Evolutionary conservation across 441 rosid genomes (phyloP).

Genomic region (Metrosideros polymorpha): DNA sequence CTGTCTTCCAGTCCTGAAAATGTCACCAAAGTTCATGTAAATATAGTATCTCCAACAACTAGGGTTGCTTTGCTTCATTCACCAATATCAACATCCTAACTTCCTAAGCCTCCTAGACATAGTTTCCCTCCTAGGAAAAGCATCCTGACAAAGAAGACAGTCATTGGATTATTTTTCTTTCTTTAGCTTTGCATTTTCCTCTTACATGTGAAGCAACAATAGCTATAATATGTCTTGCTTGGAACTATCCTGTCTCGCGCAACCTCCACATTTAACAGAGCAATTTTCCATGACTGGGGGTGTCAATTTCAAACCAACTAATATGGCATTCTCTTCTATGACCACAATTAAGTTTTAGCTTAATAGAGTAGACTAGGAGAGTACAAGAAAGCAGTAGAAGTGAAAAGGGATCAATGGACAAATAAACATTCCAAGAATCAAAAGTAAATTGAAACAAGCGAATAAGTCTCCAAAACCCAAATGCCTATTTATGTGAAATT

Average conservation of each 20-base stretch:
- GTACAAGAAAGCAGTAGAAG: background rate
- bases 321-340: background rate
- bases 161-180: background rate
- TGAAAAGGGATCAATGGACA: background rate
- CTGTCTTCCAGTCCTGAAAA: constrained; percentile 89
- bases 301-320: background rate
- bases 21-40: background rate
- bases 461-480: background rate
- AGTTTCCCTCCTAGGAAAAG: background rate
- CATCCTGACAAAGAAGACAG: background rate
- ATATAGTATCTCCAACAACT: background rate
- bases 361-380: background rate
- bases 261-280: background rate
- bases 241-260: too few species aligned
- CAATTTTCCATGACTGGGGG: background rate
- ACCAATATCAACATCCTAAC: background rate
- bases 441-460: background rate
- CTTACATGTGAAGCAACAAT: background rate
- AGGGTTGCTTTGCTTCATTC: background rate
- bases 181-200: background rate
- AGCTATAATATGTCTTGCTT: background rate
- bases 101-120: background rate
- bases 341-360: background rate
- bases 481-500: background rate
- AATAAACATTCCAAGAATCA: background rate